These are phyloP conservation scores for Syncephalastrum sp. DNA, from an alignment of 371 early-diverging fungal genomes.

Conservation along the genomic window DNA sequence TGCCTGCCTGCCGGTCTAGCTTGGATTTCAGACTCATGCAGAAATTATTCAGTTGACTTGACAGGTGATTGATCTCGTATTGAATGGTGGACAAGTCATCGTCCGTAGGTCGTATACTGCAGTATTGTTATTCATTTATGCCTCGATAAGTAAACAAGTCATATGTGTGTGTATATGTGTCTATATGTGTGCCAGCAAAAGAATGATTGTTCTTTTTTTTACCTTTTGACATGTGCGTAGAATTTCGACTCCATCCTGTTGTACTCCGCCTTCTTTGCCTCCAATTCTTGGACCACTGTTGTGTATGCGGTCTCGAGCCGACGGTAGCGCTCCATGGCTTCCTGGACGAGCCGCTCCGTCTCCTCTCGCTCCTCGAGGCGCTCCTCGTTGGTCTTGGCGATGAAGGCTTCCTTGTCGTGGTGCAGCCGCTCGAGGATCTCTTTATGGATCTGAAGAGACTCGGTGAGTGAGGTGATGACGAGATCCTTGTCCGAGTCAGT, in stretches of 20 bases:
- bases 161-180: no score
- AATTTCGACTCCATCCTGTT: slow-evolving; percentile 38
- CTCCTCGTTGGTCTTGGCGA: slow-evolving; percentile 21
- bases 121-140: neutral
- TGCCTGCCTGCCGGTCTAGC: slow-evolving; percentile 32
- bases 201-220: neutral
- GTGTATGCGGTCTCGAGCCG: slow-evolving; percentile 24
- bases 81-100: slow-evolving; percentile 51
- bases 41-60: slow-evolving; percentile 39
- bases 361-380: slow-evolving; percentile 17
- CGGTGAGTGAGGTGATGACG: slow-evolving; percentile 34
- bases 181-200: no score
- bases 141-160: neutral
- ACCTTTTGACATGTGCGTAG: slow-evolving; percentile 36
- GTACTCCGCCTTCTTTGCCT: slow-evolving; percentile 37
- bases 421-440: slow-evolving; percentile 41
- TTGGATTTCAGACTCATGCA: slow-evolving; percentile 42
- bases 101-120: slow-evolving; percentile 46
- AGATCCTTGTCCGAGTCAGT: slow-evolving; percentile 42
- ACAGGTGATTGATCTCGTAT: slow-evolving; percentile 39
- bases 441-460: slow-evolving; percentile 44
- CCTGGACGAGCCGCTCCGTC: slow-evolving; percentile 17
- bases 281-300: slow-evolving; percentile 21
- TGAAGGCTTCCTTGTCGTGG: slow-evolving; percentile 31
- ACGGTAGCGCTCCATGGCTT: slow-evolving; percentile 18